Evolutionary conservation across 2,329 filamentous ascomycete genomes (phyloP), one percentile per base, ranked within the genome.

Genomic region (Aspergillus persii): DNA sequence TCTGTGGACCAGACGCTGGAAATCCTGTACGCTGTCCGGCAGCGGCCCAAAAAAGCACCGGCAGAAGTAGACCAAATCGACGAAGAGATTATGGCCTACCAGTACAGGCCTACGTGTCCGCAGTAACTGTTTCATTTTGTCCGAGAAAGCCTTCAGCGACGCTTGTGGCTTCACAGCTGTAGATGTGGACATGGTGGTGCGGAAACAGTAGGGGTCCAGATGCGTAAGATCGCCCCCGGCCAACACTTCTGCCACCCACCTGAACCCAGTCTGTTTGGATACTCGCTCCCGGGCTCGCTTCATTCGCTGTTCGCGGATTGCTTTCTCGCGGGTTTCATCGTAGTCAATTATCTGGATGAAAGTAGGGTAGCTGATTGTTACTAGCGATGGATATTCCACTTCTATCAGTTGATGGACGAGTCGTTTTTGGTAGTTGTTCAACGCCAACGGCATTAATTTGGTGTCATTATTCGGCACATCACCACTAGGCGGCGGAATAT

Each of bases 371-470:
- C 73, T 69, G 11, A 76, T 68, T 2, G 78, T 75, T 33, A 74
- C 74, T 49, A 81, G 63, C 26, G 61, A 64, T 1, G 77, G 76
- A 57, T 76, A 90, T 63, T 89, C 86, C 12, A 80, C 81, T 11
- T 85, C 80, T n/a, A 90, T 80, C 11, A 89, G 76, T 65, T 89
- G 86, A 67, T 90, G 84, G 0, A 90, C 80, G 5, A 90, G 77
- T 36, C 85, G 80, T 69, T 87, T 85, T 68, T 90, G 86, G 65
- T 84, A 89, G 0, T 81, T 79, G 60, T 81, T 85, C 29, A 87
- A 68, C 1, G 57, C 59, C 4, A 54, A 58, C n/a, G 73, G 70
- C 46, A 74, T 61, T 11, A 56, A 56, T 11, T 54, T 61, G 39
- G 61, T 47, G 8, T 54, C 56, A 2, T 56, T 56, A 18, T 66